These are phyloP conservation scores for Lithospermum erythrorhizon DNA, from an alignment of 257 asterid genomes.

Conservation along the genomic window DNA sequence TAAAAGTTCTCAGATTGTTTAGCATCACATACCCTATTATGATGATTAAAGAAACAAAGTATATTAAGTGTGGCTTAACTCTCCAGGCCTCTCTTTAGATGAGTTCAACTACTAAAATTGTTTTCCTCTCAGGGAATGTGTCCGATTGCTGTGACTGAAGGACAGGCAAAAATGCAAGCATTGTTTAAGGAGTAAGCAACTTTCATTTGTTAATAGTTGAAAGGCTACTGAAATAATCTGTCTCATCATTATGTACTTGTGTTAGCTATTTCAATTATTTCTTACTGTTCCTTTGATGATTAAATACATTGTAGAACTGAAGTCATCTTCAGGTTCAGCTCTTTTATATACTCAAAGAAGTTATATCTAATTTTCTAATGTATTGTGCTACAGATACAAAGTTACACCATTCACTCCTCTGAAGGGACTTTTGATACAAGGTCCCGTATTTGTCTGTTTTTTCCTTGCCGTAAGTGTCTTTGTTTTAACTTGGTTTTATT, in stretches of 20 bases:
- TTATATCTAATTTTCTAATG: neutral
- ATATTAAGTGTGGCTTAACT: too few species aligned
- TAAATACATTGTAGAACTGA: too few species aligned
- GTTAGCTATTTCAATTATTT: too few species aligned
- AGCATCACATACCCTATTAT: too few species aligned
- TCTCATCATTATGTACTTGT: neutral
- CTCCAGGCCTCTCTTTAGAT: too few species aligned
- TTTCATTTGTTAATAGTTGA: constrained; percentile 13
- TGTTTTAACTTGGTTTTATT: constrained; percentile 3
- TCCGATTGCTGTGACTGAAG: constrained; percentile 69
- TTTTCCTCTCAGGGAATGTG: constrained; percentile 51
- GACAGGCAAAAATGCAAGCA: constrained; percentile 51
- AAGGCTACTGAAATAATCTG: neutral
- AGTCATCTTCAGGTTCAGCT: too few species aligned
- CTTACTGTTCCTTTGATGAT: too few species aligned
- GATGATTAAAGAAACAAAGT: too few species aligned
- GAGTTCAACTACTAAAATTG: neutral
- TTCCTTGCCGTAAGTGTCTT: constrained; percentile 77
- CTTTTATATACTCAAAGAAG: too few species aligned
- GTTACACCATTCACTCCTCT: constrained; percentile 81
- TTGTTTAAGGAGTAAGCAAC: constrained; percentile 64
- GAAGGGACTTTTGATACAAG: constrained; percentile 72
- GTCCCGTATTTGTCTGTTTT: constrained; percentile 67
- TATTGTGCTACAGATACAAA: constrained; percentile 56
- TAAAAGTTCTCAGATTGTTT: neutral